Percentiles rank a stretch among this genome's conserved stretches.
phyloP scores from a whole-genome alignment of 1,139 yeast species.

The Geotrichum europaeum region DNA sequence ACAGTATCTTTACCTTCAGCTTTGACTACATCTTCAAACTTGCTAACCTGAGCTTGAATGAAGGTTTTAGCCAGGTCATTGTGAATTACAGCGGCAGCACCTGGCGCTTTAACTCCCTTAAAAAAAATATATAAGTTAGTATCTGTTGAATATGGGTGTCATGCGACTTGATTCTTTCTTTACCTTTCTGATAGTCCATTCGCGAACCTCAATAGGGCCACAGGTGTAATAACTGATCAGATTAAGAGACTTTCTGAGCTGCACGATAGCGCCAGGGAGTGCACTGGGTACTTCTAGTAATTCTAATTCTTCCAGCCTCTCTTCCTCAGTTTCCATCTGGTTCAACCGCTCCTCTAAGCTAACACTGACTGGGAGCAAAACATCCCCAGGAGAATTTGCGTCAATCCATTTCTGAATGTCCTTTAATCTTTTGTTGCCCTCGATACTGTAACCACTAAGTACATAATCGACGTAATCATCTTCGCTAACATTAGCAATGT shows the following conservation, averaged over 20 bases:
- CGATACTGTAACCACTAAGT: background rate
- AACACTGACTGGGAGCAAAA: slow-evolving; percentile 79
- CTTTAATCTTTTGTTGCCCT: slow-evolving; percentile 12
- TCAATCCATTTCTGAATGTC: slow-evolving; percentile 88
- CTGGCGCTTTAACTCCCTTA: slow-evolving; percentile 59
- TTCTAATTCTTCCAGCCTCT: slow-evolving; percentile 73
- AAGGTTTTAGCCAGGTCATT: slow-evolving; percentile 74
- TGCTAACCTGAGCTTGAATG: slow-evolving; percentile 67
- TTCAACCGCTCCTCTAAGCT: slow-evolving; percentile 80
- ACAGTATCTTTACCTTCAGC: slow-evolving; percentile 30
- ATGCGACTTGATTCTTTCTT: background rate
- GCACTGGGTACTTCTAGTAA: slow-evolving; percentile 70
- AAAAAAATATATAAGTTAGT: background rate
- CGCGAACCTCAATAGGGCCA: slow-evolving; percentile 72
- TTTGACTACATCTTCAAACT: slow-evolving; percentile 28
- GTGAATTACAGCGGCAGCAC: slow-evolving; percentile 83
- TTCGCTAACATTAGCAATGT: slow-evolving; percentile 83
- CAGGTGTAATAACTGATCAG: slow-evolving; percentile 79
- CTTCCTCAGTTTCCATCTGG: slow-evolving; percentile 66
- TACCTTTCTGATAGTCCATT: slow-evolving; percentile 64
- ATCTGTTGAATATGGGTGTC: background rate
- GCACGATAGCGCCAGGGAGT: slow-evolving; percentile 67
- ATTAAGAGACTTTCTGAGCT: slow-evolving; percentile 55
- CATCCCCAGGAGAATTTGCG: slow-evolving; percentile 76
- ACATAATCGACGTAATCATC: slow-evolving; percentile 62